These are phyloP conservation scores for Gracilaria caudata DNA, from an alignment of 23 red algal genomes.

Conservation along the genomic window DNA sequence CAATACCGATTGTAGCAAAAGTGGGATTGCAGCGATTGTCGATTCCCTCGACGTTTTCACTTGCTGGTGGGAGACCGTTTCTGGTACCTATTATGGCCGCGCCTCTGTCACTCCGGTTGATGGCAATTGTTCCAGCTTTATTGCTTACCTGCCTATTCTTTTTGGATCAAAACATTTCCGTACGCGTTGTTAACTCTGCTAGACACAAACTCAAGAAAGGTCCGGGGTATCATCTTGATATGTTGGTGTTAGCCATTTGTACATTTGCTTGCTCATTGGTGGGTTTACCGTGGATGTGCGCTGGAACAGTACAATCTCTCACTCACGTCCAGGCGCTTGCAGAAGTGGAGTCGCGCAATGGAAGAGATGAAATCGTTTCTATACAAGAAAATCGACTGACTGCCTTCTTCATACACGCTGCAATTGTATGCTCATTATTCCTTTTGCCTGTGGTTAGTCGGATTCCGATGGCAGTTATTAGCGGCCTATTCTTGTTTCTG, in stretches of 20 bases:
- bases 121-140: slow-evolving; percentile 82
- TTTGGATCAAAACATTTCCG: slow-evolving; percentile 97
- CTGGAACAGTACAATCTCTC: slow-evolving; percentile 91
- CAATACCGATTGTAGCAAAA: slow-evolving; percentile 55
- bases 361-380: slow-evolving; percentile 63
- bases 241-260: slow-evolving; percentile 79
- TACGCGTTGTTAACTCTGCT: slow-evolving; percentile 84
- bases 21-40: slow-evolving; percentile 65
- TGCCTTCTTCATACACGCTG: slow-evolving; percentile 72
- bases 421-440: slow-evolving; percentile 69
- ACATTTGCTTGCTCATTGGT: slow-evolving; percentile 86
- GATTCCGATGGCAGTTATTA: slow-evolving; percentile 94
- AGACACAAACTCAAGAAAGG: slow-evolving; percentile 89
- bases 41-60: slow-evolving; percentile 71
- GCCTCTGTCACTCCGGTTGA: slow-evolving; percentile 54
- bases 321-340: slow-evolving; percentile 91
- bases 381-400: slow-evolving; percentile 86
- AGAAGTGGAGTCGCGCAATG: slow-evolving; percentile 43
- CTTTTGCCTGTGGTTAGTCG: slow-evolving; percentile 80
- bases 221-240: slow-evolving; percentile 86
- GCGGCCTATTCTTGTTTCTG: slow-evolving; percentile 88
- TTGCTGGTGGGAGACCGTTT: slow-evolving; percentile 74
- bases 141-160: slow-evolving; percentile 93
- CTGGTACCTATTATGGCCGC: slow-evolving; percentile 76
- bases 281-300: slow-evolving; percentile 97